These are phyloP conservation scores for Mariannaea sp. DNA, from an alignment of 2,329 filamentous ascomycete species.

Conservation along the genomic window DNA sequence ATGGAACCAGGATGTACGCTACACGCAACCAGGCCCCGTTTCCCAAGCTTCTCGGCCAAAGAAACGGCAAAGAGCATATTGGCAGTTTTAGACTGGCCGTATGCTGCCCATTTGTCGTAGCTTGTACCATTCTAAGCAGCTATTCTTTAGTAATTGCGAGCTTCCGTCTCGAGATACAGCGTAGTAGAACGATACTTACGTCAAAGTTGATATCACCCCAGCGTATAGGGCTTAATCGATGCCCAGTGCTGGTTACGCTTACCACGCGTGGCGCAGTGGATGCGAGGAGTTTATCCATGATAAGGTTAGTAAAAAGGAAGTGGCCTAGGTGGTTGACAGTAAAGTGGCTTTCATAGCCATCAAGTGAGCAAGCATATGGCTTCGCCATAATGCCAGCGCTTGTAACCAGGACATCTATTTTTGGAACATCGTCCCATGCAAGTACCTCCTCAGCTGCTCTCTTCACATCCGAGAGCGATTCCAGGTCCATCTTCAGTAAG, in stretches of 20 bases:
- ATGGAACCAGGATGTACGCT: slow-evolving; percentile 1
- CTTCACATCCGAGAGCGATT: too few relatives aligned
- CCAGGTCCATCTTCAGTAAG: too few relatives aligned
- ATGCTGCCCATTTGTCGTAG: slow-evolving; percentile 4
- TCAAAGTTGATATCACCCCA: neutral
- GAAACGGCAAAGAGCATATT: slow-evolving; percentile 11
- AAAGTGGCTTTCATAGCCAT: slow-evolving; percentile 48
- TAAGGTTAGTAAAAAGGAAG: neutral
- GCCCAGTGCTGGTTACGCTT: neutral
- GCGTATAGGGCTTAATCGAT: neutral
- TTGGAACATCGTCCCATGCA: too few relatives aligned
- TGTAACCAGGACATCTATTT: slow-evolving; percentile 43
- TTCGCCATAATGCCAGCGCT: slow-evolving; percentile 48
- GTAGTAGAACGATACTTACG: too few relatives aligned
- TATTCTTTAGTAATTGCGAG: too few relatives aligned
- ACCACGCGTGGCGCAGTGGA: neutral
- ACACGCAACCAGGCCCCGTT: neutral
- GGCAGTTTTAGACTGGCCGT: slow-evolving; percentile 7
- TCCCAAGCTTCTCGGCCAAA: slow-evolving; percentile 1
- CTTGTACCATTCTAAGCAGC: slow-evolving; percentile 11
- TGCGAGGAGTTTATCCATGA: neutral
- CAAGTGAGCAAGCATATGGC: slow-evolving; percentile 34
- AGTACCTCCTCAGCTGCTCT: too few relatives aligned
- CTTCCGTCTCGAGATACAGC: too few relatives aligned
- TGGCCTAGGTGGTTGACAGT: slow-evolving; percentile 15